These are phyloP conservation scores for Hyaloscypha variabilis DNA, from an alignment of 495 filamentous ascomycete genomes.

Conservation along the genomic window DNA sequence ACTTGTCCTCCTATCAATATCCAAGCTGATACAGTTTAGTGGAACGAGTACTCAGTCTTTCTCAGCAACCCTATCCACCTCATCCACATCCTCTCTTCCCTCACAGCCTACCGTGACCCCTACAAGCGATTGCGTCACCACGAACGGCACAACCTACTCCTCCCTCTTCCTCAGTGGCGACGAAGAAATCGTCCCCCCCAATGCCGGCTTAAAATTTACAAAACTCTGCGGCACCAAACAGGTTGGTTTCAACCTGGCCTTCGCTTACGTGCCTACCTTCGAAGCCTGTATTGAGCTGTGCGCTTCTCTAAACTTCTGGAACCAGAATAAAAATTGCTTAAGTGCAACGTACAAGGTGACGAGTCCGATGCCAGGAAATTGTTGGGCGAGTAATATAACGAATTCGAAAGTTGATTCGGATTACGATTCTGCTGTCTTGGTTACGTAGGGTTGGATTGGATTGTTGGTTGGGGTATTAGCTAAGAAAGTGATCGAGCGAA, in stretches of 20 bases:
- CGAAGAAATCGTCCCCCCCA: background rate
- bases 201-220: background rate
- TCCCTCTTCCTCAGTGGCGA: background rate
- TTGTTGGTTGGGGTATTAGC: too few species aligned
- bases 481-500: too few species aligned
- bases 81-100: background rate
- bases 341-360: background rate
- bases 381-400: background rate
- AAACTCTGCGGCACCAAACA: background rate
- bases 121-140: background rate
- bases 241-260: background rate
- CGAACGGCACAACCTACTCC: background rate
- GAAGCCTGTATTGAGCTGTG: background rate
- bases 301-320: background rate
- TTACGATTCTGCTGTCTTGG: too few species aligned
- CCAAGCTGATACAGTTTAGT: background rate
- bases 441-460: too few species aligned
- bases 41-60: background rate
- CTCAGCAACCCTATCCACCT: background rate
- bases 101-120: background rate
- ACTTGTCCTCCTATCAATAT: too few species aligned
- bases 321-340: background rate
- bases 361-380: background rate
- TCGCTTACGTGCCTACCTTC: background rate
- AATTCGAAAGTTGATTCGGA: too few species aligned